Percentiles rank a stretch among this genome's conserved stretches.
Evolutionary conservation across 345 rosid genomes (phyloP).

Genomic region (Lumnitzera racemosa): DNA sequence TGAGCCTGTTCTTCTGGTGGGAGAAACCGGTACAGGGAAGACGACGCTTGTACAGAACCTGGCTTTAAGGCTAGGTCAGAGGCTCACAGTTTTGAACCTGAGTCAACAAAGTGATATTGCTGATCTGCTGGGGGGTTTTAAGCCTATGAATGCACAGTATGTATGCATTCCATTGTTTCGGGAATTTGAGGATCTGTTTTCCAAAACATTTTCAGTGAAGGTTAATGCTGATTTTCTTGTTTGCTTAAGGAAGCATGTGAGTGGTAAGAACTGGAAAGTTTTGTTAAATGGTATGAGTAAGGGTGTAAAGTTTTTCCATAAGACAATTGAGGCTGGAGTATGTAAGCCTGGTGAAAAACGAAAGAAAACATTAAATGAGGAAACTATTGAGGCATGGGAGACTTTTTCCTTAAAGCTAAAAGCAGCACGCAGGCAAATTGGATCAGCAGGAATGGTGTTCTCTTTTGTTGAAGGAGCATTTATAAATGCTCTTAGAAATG

Average conservation of each 20-base stretch:
- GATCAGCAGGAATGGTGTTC: constrained; percentile 74
- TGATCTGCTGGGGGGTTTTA: constrained; percentile 93
- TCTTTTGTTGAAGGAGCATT: constrained; percentile 97
- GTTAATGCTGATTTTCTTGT: constrained; percentile 37
- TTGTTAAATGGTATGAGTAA: constrained; percentile 42
- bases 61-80: constrained; percentile 77
- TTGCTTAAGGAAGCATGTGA: constrained; percentile 33
- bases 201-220: constrained; percentile 39
- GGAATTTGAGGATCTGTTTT: constrained; percentile 57
- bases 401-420: constrained; percentile 43
- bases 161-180: constrained; percentile 61
- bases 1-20: constrained; percentile 94
- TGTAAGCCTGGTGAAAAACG: constrained; percentile 52
- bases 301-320: constrained; percentile 24
- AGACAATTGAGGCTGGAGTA: constrained; percentile 16
- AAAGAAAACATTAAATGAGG: constrained; percentile 47
- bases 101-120: constrained; percentile 97
- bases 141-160: constrained; percentile 71
- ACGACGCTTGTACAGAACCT: constrained; percentile 91
- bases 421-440: constrained; percentile 49
- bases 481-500: constrained; percentile 78
- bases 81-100: constrained; percentile 85
- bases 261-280: constrained; percentile 50
- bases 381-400: constrained; percentile 41
- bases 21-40: constrained; percentile 99